Percentiles rank a stretch among this genome's conserved stretches.
These are phyloP conservation scores for Cucurbita argyrosperma DNA, from an alignment of 306 rosid species.

Conservation along the genomic window DNA sequence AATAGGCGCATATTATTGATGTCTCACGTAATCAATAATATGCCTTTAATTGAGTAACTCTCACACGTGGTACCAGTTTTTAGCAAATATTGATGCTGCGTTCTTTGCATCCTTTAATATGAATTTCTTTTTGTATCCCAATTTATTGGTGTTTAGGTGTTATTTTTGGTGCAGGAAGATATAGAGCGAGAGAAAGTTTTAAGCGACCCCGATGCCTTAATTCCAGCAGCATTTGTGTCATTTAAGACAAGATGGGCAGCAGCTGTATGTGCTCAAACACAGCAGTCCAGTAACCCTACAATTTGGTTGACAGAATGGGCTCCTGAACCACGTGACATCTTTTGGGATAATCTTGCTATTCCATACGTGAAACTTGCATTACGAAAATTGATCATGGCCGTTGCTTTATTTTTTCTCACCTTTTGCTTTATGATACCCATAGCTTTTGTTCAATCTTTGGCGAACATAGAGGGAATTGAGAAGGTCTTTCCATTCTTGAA, in stretches of 20 bases:
- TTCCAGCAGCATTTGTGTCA: conserved; percentile 92
- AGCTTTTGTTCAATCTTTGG: conserved; percentile 81
- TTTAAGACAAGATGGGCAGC: conserved; percentile 82
- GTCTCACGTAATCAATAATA: neutral
- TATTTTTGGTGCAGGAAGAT: conserved; percentile 50
- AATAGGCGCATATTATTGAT: neutral
- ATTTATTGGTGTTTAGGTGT: conserved; percentile 2
- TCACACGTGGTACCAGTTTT: neutral
- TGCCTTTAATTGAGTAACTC: neutral
- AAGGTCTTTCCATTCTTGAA: conserved; percentile 70
- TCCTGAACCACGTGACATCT: conserved; percentile 78
- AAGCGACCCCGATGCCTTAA: conserved; percentile 40
- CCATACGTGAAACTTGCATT: conserved; percentile 63
- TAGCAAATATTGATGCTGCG: neutral
- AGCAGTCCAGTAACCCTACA: conserved; percentile 65
- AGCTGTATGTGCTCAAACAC: conserved; percentile 94
- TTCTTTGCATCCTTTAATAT: neutral
- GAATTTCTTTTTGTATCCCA: neutral
- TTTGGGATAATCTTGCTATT: conserved; percentile 78
- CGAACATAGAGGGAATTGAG: conserved; percentile 65
- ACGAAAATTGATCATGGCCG: conserved; percentile 44
- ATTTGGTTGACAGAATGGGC: conserved; percentile 97
- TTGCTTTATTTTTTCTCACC: conserved; percentile 43
- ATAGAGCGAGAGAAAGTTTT: conserved; percentile 50
- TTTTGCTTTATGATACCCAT: conserved; percentile 87